Evolutionary conservation across 495 filamentous ascomycete genomes (phyloP).

Genomic region (Podospora pseudocomata): DNA sequence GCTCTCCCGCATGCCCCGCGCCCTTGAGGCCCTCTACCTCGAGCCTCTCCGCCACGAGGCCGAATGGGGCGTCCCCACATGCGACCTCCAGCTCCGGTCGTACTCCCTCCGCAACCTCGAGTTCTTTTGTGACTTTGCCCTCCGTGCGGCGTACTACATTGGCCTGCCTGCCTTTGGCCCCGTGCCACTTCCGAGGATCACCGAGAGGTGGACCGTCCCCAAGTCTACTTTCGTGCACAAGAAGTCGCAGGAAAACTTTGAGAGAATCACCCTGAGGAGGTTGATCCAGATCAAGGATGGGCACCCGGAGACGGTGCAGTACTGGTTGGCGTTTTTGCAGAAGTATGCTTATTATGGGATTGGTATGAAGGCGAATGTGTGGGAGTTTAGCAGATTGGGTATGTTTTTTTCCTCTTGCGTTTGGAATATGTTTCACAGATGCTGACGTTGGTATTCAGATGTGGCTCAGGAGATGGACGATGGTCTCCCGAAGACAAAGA

Average conservation of each 20-base stretch:
- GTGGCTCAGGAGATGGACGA: conserved; percentile 64
- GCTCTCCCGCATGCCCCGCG: conserved; percentile 31
- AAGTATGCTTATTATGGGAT: conserved; percentile 91
- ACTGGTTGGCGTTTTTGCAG: conserved; percentile 86
- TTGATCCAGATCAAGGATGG: conserved; percentile 94
- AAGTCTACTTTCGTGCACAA: conserved; percentile 87
- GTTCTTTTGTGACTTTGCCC: conserved; percentile 91
- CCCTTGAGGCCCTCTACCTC: conserved; percentile 72
- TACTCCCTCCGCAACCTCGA: conserved; percentile 88
- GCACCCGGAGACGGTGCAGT: conserved; percentile 77
- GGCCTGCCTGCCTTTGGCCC: conserved; percentile 82
- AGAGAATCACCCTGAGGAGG: conserved; percentile 79
- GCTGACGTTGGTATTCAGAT: conserved; percentile 41
- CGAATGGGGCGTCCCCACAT: conserved; percentile 72
- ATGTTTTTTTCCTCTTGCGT: conserved; percentile 25
- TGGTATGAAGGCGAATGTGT: conserved; percentile 98
- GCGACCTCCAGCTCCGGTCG: conserved; percentile 88
- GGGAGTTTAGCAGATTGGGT: conserved; percentile 75
- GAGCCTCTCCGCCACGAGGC: conserved; percentile 73
- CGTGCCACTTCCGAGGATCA: conserved; percentile 80
- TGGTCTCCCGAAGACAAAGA: conserved; percentile 53
- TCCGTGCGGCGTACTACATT: conserved; percentile 92
- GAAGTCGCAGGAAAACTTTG: conserved; percentile 97
- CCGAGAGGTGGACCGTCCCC: conserved; percentile 92
- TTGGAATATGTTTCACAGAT: not conserved